Conservation (phyloP, 257 asterid species). For the Hygrophila difformis region DNA sequence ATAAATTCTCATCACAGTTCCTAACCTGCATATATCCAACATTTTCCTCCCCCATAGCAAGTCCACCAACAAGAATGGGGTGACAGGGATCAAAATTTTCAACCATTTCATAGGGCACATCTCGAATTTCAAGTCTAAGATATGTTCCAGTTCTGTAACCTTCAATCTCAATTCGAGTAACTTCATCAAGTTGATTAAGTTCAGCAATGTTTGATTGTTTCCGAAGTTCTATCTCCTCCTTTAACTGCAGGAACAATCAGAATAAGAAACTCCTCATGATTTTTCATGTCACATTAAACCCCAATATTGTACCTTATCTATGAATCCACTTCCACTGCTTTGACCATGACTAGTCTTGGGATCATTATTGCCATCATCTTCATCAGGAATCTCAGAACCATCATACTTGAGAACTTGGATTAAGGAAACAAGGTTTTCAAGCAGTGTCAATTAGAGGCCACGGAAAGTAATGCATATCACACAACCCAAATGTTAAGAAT, state of each 20-base stretch:
- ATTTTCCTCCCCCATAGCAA: slow-evolving; percentile 82
- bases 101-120: slow-evolving; percentile 90
- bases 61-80: slow-evolving; percentile 91
- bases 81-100: slow-evolving; percentile 89
- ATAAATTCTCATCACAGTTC: slow-evolving; percentile 1
- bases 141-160: slow-evolving; percentile 90
- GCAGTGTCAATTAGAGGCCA: slow-evolving; percentile 12
- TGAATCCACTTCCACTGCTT: slow-evolving; percentile 57
- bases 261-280: slow-evolving; percentile 8
- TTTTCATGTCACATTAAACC: slow-evolving; percentile 5
- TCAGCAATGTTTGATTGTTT: slow-evolving; percentile 77
- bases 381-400: slow-evolving; percentile 54
- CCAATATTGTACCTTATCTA: slow-evolving; percentile 55
- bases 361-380: slow-evolving; percentile 40
- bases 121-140: slow-evolving; percentile 77
- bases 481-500: background rate
- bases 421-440: slow-evolving; percentile 40
- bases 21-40: slow-evolving; percentile 96
- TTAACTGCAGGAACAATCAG: slow-evolving; percentile 40
- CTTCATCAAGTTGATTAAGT: slow-evolving; percentile 85
- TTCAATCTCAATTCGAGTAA: slow-evolving; percentile 70
- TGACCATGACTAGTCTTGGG: slow-evolving; percentile 39
- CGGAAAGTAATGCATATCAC: slow-evolving; percentile 1
- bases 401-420: slow-evolving; percentile 39
- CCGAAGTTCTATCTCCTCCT: slow-evolving; percentile 80